A percentile compares a stretch with the other conserved stretches of the same genome.
Conservation (phyloP, 2,329 filamentous ascomycete species). For the Ophiostoma sp. region DNA sequence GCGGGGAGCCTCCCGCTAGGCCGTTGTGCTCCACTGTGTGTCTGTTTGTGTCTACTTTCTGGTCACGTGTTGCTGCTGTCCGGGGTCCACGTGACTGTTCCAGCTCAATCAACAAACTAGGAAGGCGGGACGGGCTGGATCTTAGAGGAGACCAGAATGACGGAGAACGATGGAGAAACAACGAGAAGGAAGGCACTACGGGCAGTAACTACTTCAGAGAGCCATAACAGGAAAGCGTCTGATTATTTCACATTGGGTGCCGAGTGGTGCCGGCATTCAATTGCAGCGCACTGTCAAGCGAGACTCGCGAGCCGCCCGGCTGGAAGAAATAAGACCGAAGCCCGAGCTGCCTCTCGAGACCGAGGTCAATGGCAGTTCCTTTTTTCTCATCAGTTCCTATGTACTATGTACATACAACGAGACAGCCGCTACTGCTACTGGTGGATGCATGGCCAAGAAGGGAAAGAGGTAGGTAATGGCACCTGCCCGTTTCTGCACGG, state of each 20-base stretch:
- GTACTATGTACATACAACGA: not conserved
- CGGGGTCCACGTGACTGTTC: not conserved
- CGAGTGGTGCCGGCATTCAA: not conserved
- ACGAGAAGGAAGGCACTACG: not conserved
- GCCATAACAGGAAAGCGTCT: no score
- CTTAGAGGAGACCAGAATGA: not conserved
- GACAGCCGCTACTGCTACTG: no score
- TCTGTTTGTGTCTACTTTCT: no score
- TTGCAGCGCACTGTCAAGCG: not conserved
- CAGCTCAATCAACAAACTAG: not conserved
- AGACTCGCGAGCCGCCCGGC: not conserved
- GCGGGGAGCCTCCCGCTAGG: constrained; percentile 17
- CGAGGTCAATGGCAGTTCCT: not conserved
- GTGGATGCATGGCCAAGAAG: not conserved
- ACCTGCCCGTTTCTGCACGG: constrained; percentile 14
- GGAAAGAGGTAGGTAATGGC: constrained; percentile 3
- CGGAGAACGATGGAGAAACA: not conserved
- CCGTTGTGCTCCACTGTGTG: not conserved
- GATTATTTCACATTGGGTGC: not conserved
- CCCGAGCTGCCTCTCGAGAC: not conserved
- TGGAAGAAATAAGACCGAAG: not conserved
- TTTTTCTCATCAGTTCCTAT: not conserved
- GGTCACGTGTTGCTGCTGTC: not conserved
- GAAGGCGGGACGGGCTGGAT: not conserved
- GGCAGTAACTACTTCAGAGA: not conserved